A percentile compares a stretch with the other conserved stretches of the same genome.
Evolutionary conservation across 495 filamentous ascomycete species (phyloP).

Genomic region (Cercophora sp.): DNA sequence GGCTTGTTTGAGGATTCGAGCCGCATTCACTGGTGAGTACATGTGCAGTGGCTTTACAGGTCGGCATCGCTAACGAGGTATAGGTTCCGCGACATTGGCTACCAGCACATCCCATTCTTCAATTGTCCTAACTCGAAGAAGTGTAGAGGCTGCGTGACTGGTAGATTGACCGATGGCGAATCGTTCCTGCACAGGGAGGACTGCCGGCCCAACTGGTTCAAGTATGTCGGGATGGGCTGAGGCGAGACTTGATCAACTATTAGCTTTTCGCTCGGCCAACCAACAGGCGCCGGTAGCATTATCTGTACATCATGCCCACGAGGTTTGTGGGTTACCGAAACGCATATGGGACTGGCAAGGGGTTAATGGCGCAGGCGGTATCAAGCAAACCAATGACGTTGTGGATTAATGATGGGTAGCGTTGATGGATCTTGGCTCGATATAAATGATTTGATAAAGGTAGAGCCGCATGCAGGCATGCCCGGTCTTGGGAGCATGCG

Average conservation of each 20-base stretch:
- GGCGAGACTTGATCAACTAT: background rate
- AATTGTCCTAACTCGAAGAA: slow-evolving; percentile 97
- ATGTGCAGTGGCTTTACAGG: background rate
- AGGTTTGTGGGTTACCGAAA: slow-evolving; percentile 7
- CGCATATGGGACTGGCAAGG: slow-evolving; percentile 11
- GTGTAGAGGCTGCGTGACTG: slow-evolving; percentile 82
- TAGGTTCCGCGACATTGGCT: slow-evolving; percentile 99
- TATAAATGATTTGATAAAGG: background rate
- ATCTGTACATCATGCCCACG: slow-evolving; percentile 2
- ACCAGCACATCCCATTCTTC: slow-evolving; percentile 97
- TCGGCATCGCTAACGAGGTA: slow-evolving; percentile 12
- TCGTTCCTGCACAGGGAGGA: slow-evolving; percentile 82
- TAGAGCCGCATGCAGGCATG: slow-evolving; percentile 4
- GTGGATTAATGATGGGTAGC: slow-evolving; percentile 10
- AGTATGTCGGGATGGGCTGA: slow-evolving; percentile 79
- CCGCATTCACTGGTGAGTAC: slow-evolving; percentile 88
- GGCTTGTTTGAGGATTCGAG: slow-evolving; percentile 86
- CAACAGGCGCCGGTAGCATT: background rate
- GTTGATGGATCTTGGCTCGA: background rate
- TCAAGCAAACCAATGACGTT: slow-evolving; percentile 4
- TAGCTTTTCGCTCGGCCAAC: background rate
- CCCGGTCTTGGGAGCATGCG: background rate
- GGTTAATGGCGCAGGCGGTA: slow-evolving; percentile 14
- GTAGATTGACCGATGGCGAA: slow-evolving; percentile 84
- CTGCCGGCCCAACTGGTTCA: slow-evolving; percentile 95